Base-by-base conservation (phyloP, 495 filamentous ascomycete species). In the Corynascus novoguineensis region DNA sequence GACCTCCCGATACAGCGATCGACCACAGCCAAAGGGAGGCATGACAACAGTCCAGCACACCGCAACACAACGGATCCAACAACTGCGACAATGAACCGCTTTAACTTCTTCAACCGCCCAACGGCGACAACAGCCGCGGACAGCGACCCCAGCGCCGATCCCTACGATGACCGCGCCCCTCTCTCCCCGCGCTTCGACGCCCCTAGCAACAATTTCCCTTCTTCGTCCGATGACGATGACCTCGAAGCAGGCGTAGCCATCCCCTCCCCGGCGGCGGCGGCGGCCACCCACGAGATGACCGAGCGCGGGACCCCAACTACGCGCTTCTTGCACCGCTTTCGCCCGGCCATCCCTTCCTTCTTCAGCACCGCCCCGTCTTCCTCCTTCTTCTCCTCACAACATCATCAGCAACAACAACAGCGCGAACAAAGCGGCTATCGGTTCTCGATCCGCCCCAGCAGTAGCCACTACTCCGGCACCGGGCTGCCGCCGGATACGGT, bases 291-390 rank as follows among this genome's bases (percentile, higher is more conserved):
- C 29, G 22, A 55, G 51, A 73, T 73, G 69, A 49, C 58, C 12
- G 66, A 71, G 53, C 68, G 68, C 15, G 17, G 7, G 31, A 57
- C 50, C 15, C 57, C 57, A 28, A 27, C 31, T 9, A 14, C 46
- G 0, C 48, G 55, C 38, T 62, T 68, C 63, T 53, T 63, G 31
- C 53, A 51, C 24, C 64, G 68, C 25, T 71, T 71, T 59, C 69
- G 70, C 24, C 71, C 72, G 2, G 34, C 63, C 3, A 55, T 75
- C 41, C 68, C 66, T 25, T 56, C 59, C 34, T 57, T 74, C 35
- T 68, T 75, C 59, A 66, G 66, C 15, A 54, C 51, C 32, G 47
- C 56, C 17, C 47, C 58, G 25, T 55, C 53, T 8, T 17, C 32
- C 48, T 24, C 6, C 35, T 48, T 14, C 48, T 59, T 49, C 22